These are phyloP conservation scores for Cutaneotrichosporon sp. DNA, from an alignment of 1,284 basidiomycete species.

Conservation along the genomic window DNA sequence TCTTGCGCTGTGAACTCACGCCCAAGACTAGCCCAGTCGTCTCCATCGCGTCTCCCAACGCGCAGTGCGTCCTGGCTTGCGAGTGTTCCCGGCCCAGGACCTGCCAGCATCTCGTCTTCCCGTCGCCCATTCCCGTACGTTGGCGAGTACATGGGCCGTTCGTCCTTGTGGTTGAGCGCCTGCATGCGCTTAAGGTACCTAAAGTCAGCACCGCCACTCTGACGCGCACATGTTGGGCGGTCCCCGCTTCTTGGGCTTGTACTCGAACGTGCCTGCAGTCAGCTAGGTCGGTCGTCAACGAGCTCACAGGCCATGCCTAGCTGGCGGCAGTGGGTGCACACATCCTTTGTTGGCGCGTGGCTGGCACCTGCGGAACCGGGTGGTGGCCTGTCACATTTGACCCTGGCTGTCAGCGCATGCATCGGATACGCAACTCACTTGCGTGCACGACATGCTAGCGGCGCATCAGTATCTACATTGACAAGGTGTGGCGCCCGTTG, in stretches of 20 bases:
- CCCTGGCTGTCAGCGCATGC: conserved; percentile 29
- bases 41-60: conserved; percentile 10
- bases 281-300: background rate
- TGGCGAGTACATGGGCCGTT: background rate
- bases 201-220: background rate
- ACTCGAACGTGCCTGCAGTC: conserved; percentile 67
- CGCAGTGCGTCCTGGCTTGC: conserved; percentile 26
- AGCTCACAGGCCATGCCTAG: conserved; percentile 69
- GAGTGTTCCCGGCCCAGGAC: conserved; percentile 28
- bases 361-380: conserved; percentile 27
- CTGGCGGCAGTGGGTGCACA: conserved; percentile 65
- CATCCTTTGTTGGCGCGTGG: conserved; percentile 29
- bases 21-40: conserved; percentile 21
- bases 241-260: conserved; percentile 85
- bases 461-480: conserved; percentile 13
- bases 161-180: conserved; percentile 17
- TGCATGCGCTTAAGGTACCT: conserved; percentile 33
- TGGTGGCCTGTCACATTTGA: conserved; percentile 49
- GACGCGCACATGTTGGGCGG: conserved; percentile 72
- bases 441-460: conserved; percentile 45
- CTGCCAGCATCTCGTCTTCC: conserved; percentile 4
- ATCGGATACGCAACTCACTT: conserved; percentile 34
- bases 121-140: background rate
- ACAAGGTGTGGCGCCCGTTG: background rate
- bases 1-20: conserved; percentile 13